Conservation (phyloP, 129 eudicot species). For the Smallanthus sonchifolius region DNA sequence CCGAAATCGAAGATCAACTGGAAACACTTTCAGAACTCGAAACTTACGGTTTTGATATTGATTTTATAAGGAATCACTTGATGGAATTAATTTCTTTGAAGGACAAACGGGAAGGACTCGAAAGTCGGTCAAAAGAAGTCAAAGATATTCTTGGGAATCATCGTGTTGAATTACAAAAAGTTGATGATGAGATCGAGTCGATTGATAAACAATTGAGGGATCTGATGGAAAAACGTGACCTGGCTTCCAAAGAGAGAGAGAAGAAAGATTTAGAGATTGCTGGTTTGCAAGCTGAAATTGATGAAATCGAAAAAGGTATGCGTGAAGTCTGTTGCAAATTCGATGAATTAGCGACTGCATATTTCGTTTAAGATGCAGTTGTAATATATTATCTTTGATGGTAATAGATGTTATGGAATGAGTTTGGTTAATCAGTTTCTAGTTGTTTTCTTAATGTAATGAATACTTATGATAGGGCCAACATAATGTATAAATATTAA, state of each 20-base stretch:
- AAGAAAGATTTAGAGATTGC: conserved; percentile 26
- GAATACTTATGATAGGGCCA: neutral
- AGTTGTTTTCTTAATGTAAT: neutral
- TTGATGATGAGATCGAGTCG: conserved; percentile 37
- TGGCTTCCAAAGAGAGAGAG: conserved; percentile 23
- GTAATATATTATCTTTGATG: neutral
- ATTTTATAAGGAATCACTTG: conserved; percentile 37
- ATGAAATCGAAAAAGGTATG: conserved; percentile 23
- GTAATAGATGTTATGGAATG: neutral
- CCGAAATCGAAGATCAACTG: conserved; percentile 39
- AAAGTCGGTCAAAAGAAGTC: conserved; percentile 7
- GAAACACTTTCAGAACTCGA: conserved; percentile 65
- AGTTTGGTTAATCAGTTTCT: neutral
- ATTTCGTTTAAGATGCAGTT: conserved; percentile 7
- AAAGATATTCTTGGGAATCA: conserved; percentile 15
- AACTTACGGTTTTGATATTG: conserved; percentile 60
- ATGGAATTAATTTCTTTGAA: conserved; percentile 35
- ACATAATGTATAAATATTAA: neutral
- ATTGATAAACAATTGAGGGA: conserved; percentile 39
- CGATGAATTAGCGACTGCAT: conserved; percentile 35
- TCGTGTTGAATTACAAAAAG: conserved; percentile 9
- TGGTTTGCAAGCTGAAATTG: conserved; percentile 26
- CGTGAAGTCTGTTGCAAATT: conserved; percentile 27
- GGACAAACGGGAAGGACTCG: conserved; percentile 30
- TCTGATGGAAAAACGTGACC: conserved; percentile 37